Base-by-base conservation (phyloP, 805 yeast genomes). In the Kodamaea kakaduensis region DNA sequence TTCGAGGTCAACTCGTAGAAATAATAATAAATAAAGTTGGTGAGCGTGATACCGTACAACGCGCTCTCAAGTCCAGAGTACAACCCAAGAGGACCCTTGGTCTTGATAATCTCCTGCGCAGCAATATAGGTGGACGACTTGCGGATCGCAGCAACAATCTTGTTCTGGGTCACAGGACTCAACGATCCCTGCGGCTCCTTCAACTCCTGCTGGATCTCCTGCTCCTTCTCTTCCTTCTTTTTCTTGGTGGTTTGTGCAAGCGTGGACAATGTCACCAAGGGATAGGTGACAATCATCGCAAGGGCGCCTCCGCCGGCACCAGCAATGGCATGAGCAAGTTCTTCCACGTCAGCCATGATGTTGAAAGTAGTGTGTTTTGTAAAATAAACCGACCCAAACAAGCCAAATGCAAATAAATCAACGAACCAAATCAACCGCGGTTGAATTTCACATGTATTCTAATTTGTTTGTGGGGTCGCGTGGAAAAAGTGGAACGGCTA, bases 221-320 rank as follows among this genome's bases (percentile, higher is more conserved):
- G 35, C 29, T 21, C 28, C 36, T 28, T 45, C 41, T 26, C 44
- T 41, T 36, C 48, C 48, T 50, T 57, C 53, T 41, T 52, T 48
- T 48, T 59, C 35, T 41, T 47, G 38, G 53, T 71, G n/a, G 90
- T 83, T 56, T 89, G 97, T 3, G 96, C 94, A 35, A 85, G 73
- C 0, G 96, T 88, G 2, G 95, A 82, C 38, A 88, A 62, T 1
- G 95, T 84, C 41, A 86, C 87, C 48, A 89, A 66, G 1, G 97
- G 97, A 54, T 89, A 89, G 0, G 97, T 89, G 25, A 87, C 78
- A 0, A 81, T 73, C 81, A 87, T 83, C 2, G 95, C 76, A 18
- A 86, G 71, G 15, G 90, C 88, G 9, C 97, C 97, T 17, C 96
- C 95, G 5, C 89, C 81, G 22, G 96, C 95, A 8, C 97, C 97